Evolutionary conservation across 805 yeast species (phyloP), one percentile per base, ranked within the genome.

Genomic region (Scheffersomyces lignosus): DNA sequence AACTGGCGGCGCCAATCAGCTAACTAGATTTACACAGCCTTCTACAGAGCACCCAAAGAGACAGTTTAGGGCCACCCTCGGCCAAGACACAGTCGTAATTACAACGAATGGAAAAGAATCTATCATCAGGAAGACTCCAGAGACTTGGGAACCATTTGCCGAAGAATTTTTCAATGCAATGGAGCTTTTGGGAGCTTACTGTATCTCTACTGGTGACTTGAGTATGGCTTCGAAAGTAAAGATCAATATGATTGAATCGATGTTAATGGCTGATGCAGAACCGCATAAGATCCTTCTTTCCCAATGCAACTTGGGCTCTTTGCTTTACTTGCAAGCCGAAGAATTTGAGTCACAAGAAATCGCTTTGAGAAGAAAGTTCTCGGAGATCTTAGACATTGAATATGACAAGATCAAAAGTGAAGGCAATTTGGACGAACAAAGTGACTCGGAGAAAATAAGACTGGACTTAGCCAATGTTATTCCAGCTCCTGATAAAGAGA

Each of bases 131-230:
- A 65, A 50, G 35, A 63, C 69, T 51, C 75, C 70, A 27, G 73
- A 71, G 33, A 77, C 79, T 1, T 83, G 87, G 86, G 81, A 77
- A 37, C 84, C 83, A 3, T 89, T 86, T 56, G 68, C 81, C 25
- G 87, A 83, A 39, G 96, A 88, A 49, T 75, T 84, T 44, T 81
- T 89, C 56, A 78, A 81, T 37, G 83, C 87, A 1, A 71, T 91
- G 59, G 96, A 89, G 48, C 52, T 87, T 38, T 77, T 81, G 46
- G 80, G 86, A 3, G 88, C 93, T 2, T 66, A 81, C 27, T 82
- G 85, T 43, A 60, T 87, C 37, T 73, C 83, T 1, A 69, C 79
- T 12, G 87, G 87, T n/a, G 88, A 84, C 54, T 64, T 80, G 34
- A 64, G 75, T 14, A 62, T 75, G 31, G 88, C 90, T 1, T 62